Base-by-base conservation (phyloP, 768 basidiomycete genomes). In the Lactarius sp. region DNA sequence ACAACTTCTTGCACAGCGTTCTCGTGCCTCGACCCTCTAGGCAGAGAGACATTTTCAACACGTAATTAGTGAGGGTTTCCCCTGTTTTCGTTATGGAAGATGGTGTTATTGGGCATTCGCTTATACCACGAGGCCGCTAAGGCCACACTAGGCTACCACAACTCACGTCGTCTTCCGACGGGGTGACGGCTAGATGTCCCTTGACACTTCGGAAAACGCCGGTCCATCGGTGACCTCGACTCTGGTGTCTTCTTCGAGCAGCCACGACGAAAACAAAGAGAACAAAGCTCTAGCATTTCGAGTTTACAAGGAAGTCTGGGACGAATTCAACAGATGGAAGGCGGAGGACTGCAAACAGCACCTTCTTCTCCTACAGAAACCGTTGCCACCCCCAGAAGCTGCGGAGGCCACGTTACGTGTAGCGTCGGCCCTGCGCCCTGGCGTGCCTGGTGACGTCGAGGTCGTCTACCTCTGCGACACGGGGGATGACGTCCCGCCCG, bases 251-350 rank as follows among this genome's bases (percentile, higher is more conserved):
- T 27, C 49, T 33, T 12, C 33, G 20, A 14, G 31, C 47, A 27
- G 41, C 10, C 36, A 6, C 7, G 56, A 55, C 13, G 54, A 62
- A 31, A 18, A n/a, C 22, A 12, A 49, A 9, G 55, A 46, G 27
- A 42, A 37, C 58, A 50, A 8, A 12, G 37, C 33, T 33, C 62
- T 65, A 6, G 52, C 36, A 1, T 34, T 66, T 3, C 47, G 8
- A 20, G 62, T 75, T 0, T 71, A 69, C 64, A 31, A 63, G 12
- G 53, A 69, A 22, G 70, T 71, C 16, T 71, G 69, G 70, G 51
- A 66, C 4, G 71, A 75, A 31, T 75, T 72, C 54, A 58, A 70
- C 22, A 31, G 27, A 13, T 71, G 71, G 71, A 74, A 73, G 50
- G 22, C 33, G 6, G 64, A 68, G 27, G 65, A 70, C 65, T 66